Base-by-base conservation (phyloP, 2,329 filamentous ascomycete genomes). In the Raffaelea ambrosiae region DNA sequence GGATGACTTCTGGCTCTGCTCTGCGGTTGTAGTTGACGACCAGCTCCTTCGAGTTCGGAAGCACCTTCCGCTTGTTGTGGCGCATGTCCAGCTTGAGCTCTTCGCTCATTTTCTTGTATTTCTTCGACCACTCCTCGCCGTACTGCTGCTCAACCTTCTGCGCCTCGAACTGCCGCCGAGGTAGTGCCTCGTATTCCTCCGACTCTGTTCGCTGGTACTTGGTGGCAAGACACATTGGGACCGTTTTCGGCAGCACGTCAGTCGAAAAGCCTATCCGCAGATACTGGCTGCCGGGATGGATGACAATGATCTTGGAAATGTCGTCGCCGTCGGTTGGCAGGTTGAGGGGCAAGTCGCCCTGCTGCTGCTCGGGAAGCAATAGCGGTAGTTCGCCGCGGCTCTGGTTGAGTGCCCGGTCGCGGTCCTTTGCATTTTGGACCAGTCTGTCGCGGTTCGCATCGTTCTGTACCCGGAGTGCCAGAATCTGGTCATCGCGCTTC, bases 21-120 rank as follows among this genome's bases (percentile, higher is more conserved):
- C 88, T 79, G 46, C 86, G 81, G 65, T 98, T 98, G 74, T 87
- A 97, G 61, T 95, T 97, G 54, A 90, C 81, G 1, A 96, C 91
- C 50, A 96, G 73, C 61, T 98, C 93, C 64, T 95, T 95, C 0
- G 90, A 96, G 62, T 97, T 97, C n/a, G 93, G 93, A 44, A 97
- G 69, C 16, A 96, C 90, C 63, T 95, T 86, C 61, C 88, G 83
- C 73, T 97, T 97, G 68, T 95, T 95, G 56, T 82, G 79, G 52
- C 91, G 83, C 87, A 97, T 95, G 45, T 88, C 86, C 3, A 84
- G 70, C 67, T 95, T 95, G 52, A 98, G 79, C 40, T 96, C 90
- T 47, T 83, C 81, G 51, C 81, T 87, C 84, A 93, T 86, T 60
- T 84, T 84, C 48, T 80, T 80, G 66, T 90, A 97, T 60, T 77